Evolutionary conservation across 495 filamentous ascomycete species (phyloP), one percentile per base, ranked within the genome.

Genomic region (Aspergillus campestris): DNA sequence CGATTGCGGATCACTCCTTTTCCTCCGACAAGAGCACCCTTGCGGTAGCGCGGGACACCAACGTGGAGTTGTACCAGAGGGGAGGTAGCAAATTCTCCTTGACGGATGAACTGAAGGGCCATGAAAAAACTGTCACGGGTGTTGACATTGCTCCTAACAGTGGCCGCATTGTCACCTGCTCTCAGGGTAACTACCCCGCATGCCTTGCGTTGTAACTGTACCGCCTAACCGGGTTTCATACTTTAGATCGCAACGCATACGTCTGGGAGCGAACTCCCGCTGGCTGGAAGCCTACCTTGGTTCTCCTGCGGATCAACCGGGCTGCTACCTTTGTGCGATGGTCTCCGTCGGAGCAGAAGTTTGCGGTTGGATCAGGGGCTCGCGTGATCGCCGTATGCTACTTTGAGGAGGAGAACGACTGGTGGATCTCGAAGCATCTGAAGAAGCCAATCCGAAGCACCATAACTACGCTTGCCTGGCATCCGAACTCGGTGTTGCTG

Each of bases 371-470:
- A 45, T 96, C 90, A 31, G 92, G 92, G 48, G 92, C 94, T 49
- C 80, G 94, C 44, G 83, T 94, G 44, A 95, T 98, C 56, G 87
- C 92, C n/a, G 80, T 96, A 53, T 98, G 92, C 73, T 96, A 96
- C 72, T 98, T 97, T 53, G 92, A 98, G 57, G 84, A 92, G 58
- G 94, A 97, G 66, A 96, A 97, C 61, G 88, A 97, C 70, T 97
- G 94, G 94, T 98, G 92, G 92, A 91, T 97, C 6, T 95, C 89
- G 31, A 98, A 97, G 73, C 92, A 98, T 65, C 65, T 98, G 47
- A 96, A 95, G 78, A 97, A 96, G 73, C 92, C 94, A 6, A 92
- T 97, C 56, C 86, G 92, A 41, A 91, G 86, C 58, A 98, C 92
- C 37, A 87, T 98, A 54, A 96, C 92, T 34, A 87, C 86, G 1